Evolutionary conservation across 1,284 basidiomycete species (phyloP).

Genomic region (Ustilago sp.): DNA sequence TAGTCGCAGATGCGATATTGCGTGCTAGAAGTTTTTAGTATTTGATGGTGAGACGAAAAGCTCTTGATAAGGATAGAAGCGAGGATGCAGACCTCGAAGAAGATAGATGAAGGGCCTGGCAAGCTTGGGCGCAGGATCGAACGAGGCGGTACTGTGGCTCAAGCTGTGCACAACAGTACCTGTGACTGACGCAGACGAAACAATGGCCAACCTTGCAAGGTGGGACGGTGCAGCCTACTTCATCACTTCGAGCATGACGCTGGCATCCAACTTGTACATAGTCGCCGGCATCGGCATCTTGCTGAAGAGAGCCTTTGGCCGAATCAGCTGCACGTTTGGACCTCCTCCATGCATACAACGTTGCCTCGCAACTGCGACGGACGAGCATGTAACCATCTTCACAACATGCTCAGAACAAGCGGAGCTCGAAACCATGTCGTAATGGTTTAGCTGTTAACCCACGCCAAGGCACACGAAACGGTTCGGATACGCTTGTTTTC

Average conservation of each 20-base stretch:
- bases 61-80: neutral
- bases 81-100: neutral
- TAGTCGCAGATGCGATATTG: neutral
- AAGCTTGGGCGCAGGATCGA: neutral
- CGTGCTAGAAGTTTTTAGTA: neutral
- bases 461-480: neutral
- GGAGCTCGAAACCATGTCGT: conserved; percentile 6
- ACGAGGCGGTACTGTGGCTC: neutral
- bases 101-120: neutral
- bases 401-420: neutral
- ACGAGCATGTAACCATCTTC: neutral
- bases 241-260: neutral
- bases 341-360: neutral
- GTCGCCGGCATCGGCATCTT: conserved; percentile 5
- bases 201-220: no score
- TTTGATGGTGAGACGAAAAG: neutral
- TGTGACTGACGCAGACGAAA: neutral
- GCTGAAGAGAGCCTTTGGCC: neutral
- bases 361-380: neutral
- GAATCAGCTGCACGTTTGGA: neutral
- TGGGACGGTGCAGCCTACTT: neutral
- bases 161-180: neutral
- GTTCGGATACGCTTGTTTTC: neutral
- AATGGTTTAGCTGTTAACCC: neutral
- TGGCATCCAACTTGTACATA: neutral